Evolutionary conservation across 2,329 filamentous ascomycete genomes (phyloP).

Genomic region (Tolypocladium inflatum): DNA sequence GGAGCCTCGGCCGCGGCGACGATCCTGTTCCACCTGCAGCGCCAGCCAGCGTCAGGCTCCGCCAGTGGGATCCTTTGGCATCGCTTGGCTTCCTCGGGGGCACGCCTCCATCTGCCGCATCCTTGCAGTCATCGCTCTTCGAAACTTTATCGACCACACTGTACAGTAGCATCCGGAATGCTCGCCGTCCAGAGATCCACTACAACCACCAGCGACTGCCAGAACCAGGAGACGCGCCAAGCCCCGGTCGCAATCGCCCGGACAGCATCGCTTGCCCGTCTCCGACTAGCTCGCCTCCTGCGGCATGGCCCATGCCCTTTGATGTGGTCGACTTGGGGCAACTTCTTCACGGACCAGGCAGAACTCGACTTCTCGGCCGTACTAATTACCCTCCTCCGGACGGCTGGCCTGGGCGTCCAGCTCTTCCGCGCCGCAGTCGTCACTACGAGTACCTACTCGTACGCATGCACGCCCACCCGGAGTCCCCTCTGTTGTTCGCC

Average conservation of each 20-base stretch:
- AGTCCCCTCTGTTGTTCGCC: neutral
- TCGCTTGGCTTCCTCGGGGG: neutral
- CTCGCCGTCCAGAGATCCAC: constrained; percentile 15
- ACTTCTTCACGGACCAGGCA: neutral
- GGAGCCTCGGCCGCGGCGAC: neutral
- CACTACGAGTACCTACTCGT: neutral
- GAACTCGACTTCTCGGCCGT: neutral
- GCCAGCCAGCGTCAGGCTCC: neutral
- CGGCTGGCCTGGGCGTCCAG: neutral
- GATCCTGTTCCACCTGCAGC: constrained; percentile 1
- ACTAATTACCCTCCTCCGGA: neutral
- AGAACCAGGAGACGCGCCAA: neutral
- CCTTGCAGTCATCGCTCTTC: constrained; percentile 6
- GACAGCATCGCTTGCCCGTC: neutral
- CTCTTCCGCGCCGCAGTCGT: neutral
- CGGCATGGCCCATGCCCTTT: neutral
- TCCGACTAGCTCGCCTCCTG: neutral
- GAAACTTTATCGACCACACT: constrained; percentile 14
- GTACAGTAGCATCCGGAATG: constrained; percentile 17
- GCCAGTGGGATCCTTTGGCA: neutral
- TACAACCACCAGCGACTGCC: neutral
- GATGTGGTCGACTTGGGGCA: neutral
- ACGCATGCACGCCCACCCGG: neutral
- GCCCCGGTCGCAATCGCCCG: neutral
- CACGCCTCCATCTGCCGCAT: constrained; percentile 6